Evolutionary conservation across 805 yeast genomes (phyloP).

Genomic region (Ogataea nitratoaversa): DNA sequence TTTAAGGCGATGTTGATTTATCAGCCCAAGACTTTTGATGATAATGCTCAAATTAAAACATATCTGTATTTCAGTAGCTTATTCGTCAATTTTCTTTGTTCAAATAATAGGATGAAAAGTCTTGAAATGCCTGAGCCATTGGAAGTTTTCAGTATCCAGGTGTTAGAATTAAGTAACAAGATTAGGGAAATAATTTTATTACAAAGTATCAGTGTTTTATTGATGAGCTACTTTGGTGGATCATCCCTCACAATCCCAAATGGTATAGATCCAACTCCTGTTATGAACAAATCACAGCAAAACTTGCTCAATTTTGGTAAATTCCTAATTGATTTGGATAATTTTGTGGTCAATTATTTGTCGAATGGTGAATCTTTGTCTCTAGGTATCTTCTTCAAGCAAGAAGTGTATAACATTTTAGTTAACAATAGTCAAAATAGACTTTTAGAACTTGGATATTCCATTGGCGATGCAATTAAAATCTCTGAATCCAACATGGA

Average conservation of each 20-base stretch:
- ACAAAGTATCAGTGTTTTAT: constrained; percentile 15
- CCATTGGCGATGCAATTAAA: not conserved
- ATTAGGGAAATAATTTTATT: constrained; percentile 10
- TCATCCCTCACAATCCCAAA: constrained; percentile 6
- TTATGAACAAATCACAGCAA: constrained; percentile 6
- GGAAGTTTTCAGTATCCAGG: constrained; percentile 13
- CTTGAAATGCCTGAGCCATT: constrained; percentile 19
- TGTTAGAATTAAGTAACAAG: constrained; percentile 10
- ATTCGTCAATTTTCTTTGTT: constrained; percentile 15
- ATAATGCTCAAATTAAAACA: not conserved
- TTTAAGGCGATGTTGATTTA: constrained; percentile 12
- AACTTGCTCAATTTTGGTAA: constrained; percentile 8
- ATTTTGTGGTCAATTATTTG: constrained; percentile 10
- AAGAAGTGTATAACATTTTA: constrained; percentile 15
- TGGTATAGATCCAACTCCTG: not conserved
- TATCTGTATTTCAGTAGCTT: constrained; percentile 17
- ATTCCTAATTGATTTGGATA: constrained; percentile 11
- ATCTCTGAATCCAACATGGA: constrained; percentile 17
- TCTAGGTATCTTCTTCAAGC: constrained; percentile 12
- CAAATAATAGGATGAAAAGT: constrained; percentile 9
- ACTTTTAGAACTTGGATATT: constrained; percentile 1
- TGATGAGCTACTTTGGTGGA: constrained; percentile 15
- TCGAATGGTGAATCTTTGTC: constrained; percentile 10
- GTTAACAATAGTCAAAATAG: constrained; percentile 5
- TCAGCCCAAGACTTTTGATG: constrained; percentile 2